A percentile compares a stretch with the other conserved stretches of the same genome.
Conservation (phyloP, 208 protist genomes). For the Wallacemonas collosoma region DNA sequence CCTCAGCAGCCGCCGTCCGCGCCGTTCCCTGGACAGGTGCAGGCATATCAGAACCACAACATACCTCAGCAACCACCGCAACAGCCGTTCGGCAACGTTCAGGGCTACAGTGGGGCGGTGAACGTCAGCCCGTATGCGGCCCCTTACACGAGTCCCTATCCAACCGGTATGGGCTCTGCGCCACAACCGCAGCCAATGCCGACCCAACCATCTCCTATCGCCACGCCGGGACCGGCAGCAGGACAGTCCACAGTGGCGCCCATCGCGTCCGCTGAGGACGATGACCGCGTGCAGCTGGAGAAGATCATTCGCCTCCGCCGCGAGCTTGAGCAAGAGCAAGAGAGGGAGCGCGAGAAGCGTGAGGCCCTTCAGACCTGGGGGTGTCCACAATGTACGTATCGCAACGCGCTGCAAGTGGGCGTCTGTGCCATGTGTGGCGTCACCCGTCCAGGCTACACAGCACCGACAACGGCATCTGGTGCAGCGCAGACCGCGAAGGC, state of each 20-base stretch:
- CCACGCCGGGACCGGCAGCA: conserved; percentile 12
- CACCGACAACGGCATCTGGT: too few relatives aligned
- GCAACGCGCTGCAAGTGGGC: conserved; percentile 50
- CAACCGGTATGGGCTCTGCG: background rate
- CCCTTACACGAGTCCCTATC: conserved; percentile 13
- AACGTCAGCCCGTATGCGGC: background rate
- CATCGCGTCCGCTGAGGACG: conserved; percentile 40
- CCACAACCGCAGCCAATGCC: background rate
- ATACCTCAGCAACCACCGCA: background rate
- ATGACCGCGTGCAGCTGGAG: conserved; percentile 76
- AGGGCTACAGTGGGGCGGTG: background rate
- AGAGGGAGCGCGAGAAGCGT: conserved; percentile 67
- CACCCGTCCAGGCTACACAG: conserved; percentile 45
- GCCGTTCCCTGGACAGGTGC: too few relatives aligned
- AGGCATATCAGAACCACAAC: too few relatives aligned
- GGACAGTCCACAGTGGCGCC: background rate
- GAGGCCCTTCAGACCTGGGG: conserved; percentile 75
- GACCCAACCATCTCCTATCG: conserved; percentile 4
- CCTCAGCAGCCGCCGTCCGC: conserved; percentile 12
- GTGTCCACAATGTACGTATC: conserved; percentile 76
- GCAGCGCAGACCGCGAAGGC: conserved; percentile 13
- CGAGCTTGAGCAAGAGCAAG: conserved; percentile 77
- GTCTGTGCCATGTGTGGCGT: conserved; percentile 75
- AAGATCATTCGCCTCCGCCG: conserved; percentile 82
- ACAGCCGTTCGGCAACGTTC: background rate